Evolutionary conservation across 306 rosid species (phyloP).

Genomic region (Malus sylvestris): DNA sequence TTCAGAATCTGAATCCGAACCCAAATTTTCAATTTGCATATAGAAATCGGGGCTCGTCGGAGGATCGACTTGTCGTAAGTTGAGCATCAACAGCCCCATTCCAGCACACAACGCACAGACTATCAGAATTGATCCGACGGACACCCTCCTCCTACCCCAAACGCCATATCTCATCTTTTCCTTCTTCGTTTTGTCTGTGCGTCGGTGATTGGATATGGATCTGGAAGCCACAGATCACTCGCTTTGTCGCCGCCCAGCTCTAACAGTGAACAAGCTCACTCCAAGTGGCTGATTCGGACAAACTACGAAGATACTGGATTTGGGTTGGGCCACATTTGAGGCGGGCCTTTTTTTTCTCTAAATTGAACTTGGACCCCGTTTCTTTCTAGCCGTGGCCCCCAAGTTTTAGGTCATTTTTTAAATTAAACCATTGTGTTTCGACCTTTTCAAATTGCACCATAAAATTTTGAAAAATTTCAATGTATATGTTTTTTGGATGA

Average conservation of each 20-base stretch:
- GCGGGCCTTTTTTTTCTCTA: not conserved
- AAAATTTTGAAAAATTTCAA: no score
- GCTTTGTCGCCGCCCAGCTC: not conserved
- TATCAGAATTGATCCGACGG: slow-evolving; percentile 36
- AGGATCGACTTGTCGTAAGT: slow-evolving; percentile 54
- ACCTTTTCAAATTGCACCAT: no score
- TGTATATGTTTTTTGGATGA: no score
- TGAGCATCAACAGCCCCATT: slow-evolving; percentile 44
- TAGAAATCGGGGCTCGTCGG: slow-evolving; percentile 32
- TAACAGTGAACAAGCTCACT: not conserved
- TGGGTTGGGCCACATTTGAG: not conserved
- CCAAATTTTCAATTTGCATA: not conserved
- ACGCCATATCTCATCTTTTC: slow-evolving; percentile 50
- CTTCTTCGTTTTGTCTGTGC: not conserved
- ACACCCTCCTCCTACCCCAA: slow-evolving; percentile 43
- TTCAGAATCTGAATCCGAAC: slow-evolving; percentile 10
- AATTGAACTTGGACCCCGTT: no score
- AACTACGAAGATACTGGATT: not conserved
- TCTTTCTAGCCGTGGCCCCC: not conserved
- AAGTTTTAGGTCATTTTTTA: no score
- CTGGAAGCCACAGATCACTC: not conserved
- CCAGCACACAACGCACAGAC: slow-evolving; percentile 38
- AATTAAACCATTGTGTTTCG: no score
- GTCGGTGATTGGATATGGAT: not conserved
- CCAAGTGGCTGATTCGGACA: not conserved